Conservation (phyloP, 108 stramenopile genomes). For the Parietichytrium sp. region DNA sequence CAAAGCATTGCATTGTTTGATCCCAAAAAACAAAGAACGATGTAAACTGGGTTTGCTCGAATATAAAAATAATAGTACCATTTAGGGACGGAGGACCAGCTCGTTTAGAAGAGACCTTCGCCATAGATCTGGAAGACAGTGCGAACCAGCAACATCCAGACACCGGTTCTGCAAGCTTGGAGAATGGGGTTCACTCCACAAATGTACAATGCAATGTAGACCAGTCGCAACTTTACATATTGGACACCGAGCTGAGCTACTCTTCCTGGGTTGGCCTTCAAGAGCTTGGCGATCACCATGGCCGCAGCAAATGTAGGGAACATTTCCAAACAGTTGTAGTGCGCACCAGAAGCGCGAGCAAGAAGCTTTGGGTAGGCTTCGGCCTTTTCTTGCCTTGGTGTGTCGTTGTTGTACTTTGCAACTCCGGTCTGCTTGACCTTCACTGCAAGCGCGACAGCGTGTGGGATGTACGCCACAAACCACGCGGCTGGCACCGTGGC, state of each 20-base stretch:
- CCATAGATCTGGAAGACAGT: neutral
- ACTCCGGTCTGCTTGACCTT: neutral
- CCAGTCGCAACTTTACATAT: neutral
- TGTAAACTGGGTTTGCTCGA: too few species aligned
- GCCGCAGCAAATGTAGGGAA: neutral
- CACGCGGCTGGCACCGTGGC: neutral
- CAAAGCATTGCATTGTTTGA: too few species aligned
- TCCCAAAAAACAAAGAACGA: too few species aligned
- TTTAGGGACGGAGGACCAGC: too few species aligned
- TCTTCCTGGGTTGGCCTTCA: neutral
- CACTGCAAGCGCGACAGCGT: neutral
- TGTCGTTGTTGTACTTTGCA: conserved; percentile 28
- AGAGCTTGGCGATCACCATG: neutral
- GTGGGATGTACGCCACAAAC: neutral
- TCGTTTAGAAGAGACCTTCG: too few species aligned
- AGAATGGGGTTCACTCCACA: neutral
- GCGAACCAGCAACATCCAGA: neutral
- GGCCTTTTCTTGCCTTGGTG: neutral
- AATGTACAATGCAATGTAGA: conserved; percentile 18
- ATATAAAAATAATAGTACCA: too few species aligned
- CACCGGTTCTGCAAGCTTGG: neutral
- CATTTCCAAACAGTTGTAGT: conserved; percentile 6
- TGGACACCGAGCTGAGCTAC: neutral
- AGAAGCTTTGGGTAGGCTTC: neutral
- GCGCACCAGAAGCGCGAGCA: neutral